phyloP scores from a whole-genome alignment of 23 red algal genomes.

The Gracilariopsis chorda region DNA sequence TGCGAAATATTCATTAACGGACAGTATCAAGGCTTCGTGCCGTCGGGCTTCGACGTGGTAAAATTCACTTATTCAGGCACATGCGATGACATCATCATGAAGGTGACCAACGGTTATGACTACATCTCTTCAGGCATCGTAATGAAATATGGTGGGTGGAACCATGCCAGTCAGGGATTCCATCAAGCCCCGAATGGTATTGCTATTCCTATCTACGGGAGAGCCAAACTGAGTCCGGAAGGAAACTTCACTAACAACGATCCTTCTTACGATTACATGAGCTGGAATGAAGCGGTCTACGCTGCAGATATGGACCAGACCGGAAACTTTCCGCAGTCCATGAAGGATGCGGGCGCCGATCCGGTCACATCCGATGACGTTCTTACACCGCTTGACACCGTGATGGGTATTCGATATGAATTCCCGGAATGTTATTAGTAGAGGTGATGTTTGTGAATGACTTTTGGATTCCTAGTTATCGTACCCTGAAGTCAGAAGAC shows the following conservation, averaged over 20 bases:
- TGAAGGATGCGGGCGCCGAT: neutral
- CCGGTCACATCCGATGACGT: slow-evolving; percentile 9
- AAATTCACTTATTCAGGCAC: neutral
- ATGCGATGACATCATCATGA: slow-evolving; percentile 18
- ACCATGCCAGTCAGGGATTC: neutral
- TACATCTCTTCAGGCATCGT: neutral
- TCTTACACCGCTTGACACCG: neutral
- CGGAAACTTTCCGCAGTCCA: neutral
- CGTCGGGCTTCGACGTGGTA: neutral
- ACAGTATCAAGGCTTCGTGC: neutral
- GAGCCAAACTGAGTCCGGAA: slow-evolving; percentile 21
- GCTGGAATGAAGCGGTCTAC: neutral
- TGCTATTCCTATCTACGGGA: neutral
- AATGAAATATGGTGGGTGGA: neutral
- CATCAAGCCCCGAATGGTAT: neutral
- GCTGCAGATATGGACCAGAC: neutral
- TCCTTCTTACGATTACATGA: neutral
- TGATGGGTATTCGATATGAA: slow-evolving; percentile 16
- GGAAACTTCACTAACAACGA: slow-evolving; percentile 6
- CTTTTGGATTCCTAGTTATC: too few relatives aligned
- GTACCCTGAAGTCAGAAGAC: too few relatives aligned
- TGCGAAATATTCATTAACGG: slow-evolving; percentile 13
- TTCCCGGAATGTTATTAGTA: neutral
- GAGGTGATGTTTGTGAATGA: too few relatives aligned
- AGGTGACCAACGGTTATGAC: neutral